phyloP scores from a whole-genome alignment of 2,329 filamentous ascomycete species.

The Colletotrichum falcatum region DNA sequence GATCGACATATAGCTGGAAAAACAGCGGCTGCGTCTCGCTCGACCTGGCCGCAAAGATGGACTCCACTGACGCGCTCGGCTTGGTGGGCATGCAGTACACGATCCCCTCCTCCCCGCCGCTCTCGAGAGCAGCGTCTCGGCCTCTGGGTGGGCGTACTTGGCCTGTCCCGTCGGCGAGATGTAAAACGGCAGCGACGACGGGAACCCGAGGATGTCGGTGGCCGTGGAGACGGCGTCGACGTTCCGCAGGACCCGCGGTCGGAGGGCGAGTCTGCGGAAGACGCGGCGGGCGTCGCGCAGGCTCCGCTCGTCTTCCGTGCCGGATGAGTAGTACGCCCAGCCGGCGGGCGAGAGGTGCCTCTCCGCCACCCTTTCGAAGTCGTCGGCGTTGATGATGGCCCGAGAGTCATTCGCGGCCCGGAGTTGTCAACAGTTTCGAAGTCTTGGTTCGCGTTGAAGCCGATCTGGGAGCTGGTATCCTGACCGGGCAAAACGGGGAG shows the following conservation, averaged over 20 bases:
- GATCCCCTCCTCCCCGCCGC: slow-evolving; percentile 33
- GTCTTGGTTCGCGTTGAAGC: background rate
- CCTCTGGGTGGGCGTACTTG: slow-evolving; percentile 70
- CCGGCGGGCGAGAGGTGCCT: too few species aligned
- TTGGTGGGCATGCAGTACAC: slow-evolving; percentile 38
- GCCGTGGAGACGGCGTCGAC: slow-evolving; percentile 70
- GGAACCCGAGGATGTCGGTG: slow-evolving; percentile 66
- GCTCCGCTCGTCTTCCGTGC: too few species aligned
- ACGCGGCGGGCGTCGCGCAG: too few species aligned
- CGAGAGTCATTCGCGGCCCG: background rate
- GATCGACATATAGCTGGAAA: slow-evolving; percentile 73
- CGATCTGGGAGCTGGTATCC: background rate
- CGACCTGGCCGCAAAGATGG: slow-evolving; percentile 20
- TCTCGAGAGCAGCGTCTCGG: slow-evolving; percentile 56
- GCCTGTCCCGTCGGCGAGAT: slow-evolving; percentile 74
- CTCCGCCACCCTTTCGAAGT: slow-evolving; percentile 53
- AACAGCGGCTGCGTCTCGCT: slow-evolving; percentile 51
- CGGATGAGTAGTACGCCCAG: too few species aligned
- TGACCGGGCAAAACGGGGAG: background rate
- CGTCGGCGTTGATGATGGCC: slow-evolving; percentile 42
- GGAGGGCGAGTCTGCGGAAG: slow-evolving; percentile 77
- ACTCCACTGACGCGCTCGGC: slow-evolving; percentile 11
- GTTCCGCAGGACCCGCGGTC: slow-evolving; percentile 85
- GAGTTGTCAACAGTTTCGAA: background rate
- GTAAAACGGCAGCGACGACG: slow-evolving; percentile 69